Conservation (phyloP, 2,329 filamentous ascomycete genomes). For the Hymenoscyphus linearis region DNA sequence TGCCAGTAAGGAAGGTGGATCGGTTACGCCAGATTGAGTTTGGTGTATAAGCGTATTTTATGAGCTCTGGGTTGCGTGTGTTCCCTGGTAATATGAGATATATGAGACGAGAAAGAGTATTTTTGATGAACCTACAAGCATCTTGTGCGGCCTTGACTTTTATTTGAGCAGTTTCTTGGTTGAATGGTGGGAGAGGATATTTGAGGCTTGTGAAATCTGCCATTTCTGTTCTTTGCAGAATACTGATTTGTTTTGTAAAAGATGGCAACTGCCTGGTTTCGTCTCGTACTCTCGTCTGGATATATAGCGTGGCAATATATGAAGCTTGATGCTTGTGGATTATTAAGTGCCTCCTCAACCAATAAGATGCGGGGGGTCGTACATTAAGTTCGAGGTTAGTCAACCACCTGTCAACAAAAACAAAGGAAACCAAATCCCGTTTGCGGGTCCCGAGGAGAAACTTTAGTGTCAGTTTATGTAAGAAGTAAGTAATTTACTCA, state of each 20-base stretch:
- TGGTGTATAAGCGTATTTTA: constrained; percentile 69
- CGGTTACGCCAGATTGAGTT: constrained; percentile 80
- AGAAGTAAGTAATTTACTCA: neutral
- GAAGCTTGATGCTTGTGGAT: neutral
- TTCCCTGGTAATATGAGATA: constrained; percentile 45
- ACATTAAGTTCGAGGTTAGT: neutral
- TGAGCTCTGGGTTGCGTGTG: constrained; percentile 56
- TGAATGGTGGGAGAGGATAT: constrained; percentile 67
- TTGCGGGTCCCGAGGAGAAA: neutral
- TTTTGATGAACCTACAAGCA: constrained; percentile 43
- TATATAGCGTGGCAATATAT: neutral
- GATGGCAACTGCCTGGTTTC: neutral
- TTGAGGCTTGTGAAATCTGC: constrained; percentile 8
- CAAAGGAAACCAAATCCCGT: neutral
- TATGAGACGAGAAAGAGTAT: no score
- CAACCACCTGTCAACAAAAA: neutral
- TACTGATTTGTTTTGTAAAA: neutral
- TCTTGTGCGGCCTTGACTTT: constrained; percentile 85
- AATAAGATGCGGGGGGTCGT: no score
- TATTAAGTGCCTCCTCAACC: neutral
- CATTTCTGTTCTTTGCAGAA: neutral
- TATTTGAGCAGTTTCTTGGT: constrained; percentile 59
- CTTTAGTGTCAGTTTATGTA: neutral
- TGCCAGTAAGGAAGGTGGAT: constrained; percentile 62
- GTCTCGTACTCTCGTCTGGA: neutral